A percentile compares a stretch with the other conserved stretches of the same genome.
Evolutionary conservation across 2,329 filamentous ascomycete genomes (phyloP).

Genomic region (Phyllosticta capitalensis): DNA sequence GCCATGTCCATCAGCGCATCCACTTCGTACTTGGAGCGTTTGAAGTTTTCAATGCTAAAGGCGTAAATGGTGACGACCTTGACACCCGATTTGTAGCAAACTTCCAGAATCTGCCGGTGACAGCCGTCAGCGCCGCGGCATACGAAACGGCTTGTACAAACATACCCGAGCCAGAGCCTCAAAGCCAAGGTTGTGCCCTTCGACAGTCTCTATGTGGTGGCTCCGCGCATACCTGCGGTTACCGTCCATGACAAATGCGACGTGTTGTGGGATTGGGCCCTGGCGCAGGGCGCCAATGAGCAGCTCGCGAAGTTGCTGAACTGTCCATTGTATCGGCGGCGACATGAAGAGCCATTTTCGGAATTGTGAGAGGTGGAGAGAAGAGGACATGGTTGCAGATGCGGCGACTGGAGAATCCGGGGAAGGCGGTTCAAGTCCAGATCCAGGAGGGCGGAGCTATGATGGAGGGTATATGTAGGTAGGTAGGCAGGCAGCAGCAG

Average conservation of each 20-base stretch:
- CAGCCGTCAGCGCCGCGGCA: constrained; percentile 6
- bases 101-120: constrained; percentile 63
- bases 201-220: constrained; percentile 90
- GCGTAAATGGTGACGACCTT: constrained; percentile 97
- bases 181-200: constrained; percentile 92
- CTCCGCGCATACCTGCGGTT: constrained; percentile 86
- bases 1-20: constrained; percentile 96
- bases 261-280: constrained; percentile 85
- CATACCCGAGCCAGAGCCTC: constrained; percentile 79
- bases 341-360: constrained; percentile 75
- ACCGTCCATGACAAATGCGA: constrained; percentile 99
- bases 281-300: constrained; percentile 83
- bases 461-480: background rate
- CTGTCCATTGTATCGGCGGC: constrained; percentile 84
- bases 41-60: constrained; percentile 99
- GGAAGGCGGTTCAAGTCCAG: background rate
- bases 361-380: constrained; percentile 51
- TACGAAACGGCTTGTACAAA: background rate
- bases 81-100: constrained; percentile 96
- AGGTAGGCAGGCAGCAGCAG: background rate
- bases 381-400: constrained; percentile 18
- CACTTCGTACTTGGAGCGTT: constrained; percentile 91
- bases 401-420: background rate
- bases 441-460: background rate
- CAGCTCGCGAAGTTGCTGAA: constrained; percentile 68